Conservation (phyloP, 1,284 basidiomycete genomes). For the Salmacisia buchloeana region DNA sequence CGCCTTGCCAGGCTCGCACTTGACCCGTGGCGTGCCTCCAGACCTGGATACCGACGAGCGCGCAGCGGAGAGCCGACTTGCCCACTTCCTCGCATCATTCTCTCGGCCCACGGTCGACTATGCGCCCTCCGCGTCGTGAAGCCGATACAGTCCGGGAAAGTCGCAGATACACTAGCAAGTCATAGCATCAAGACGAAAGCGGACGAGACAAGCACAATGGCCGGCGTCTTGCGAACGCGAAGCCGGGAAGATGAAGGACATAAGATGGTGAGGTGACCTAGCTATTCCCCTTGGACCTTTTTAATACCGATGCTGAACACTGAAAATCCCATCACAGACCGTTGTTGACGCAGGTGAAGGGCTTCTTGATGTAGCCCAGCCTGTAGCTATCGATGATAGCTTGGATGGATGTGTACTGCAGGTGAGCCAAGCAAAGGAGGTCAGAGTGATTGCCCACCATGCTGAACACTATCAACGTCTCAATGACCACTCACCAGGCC, state of each 20-base stretch:
- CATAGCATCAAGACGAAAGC: not conserved
- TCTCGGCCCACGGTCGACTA: too few species aligned
- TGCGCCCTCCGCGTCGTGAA: too few species aligned
- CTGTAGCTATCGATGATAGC: slow-evolving; percentile 54
- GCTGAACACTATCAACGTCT: not conserved
- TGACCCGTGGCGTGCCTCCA: too few species aligned
- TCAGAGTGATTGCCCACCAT: not conserved
- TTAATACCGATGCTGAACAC: not conserved
- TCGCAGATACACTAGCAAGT: too few species aligned
- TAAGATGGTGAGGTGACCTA: too few species aligned
- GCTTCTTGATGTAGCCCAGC: not conserved
- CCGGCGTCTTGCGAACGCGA: too few species aligned
- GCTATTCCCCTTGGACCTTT: not conserved
- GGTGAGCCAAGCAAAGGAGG: not conserved
- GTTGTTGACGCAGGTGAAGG: slow-evolving; percentile 1
- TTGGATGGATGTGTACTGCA: slow-evolving; percentile 50
- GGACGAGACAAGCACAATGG: not conserved
- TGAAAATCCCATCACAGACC: not conserved
- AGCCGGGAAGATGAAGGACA: too few species aligned
- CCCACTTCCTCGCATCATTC: too few species aligned
- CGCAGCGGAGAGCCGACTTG: too few species aligned
- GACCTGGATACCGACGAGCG: too few species aligned
- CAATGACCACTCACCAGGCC: slow-evolving; percentile 48
- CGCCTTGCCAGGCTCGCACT: too few species aligned
- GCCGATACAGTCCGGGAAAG: too few species aligned